These are phyloP conservation scores for Mortierella sp. DNA, from an alignment of 371 early-diverging fungal species.

Conservation along the genomic window DNA sequence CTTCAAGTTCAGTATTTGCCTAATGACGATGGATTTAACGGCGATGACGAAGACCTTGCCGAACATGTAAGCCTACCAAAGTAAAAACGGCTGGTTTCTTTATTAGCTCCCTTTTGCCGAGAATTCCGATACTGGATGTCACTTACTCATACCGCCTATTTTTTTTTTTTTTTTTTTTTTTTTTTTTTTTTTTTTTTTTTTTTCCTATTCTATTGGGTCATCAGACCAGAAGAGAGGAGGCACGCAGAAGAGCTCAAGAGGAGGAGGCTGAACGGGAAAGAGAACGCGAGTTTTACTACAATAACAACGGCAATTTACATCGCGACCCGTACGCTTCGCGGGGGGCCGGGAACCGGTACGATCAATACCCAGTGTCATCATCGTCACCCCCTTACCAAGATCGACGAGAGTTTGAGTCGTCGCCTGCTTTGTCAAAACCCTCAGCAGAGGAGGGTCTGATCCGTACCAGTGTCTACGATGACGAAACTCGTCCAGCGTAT, in stretches of 20 bases:
- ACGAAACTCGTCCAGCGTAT: constrained; percentile 63
- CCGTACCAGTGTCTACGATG: constrained; percentile 66
- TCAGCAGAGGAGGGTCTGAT: constrained; percentile 59
- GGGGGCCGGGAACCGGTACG: constrained; percentile 9
- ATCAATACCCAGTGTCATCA: background rate
- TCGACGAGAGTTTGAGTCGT: constrained; percentile 7
- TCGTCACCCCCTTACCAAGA: constrained; percentile 1
- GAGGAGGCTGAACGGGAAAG: constrained; percentile 27
- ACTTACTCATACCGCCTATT: too few relatives aligned
- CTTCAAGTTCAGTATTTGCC: constrained; percentile 88
- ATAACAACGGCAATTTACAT: constrained; percentile 5
- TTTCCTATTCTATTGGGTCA: too few relatives aligned
- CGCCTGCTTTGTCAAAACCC: background rate
- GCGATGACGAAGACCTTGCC: constrained; percentile 43
- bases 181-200: background rate
- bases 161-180: background rate
- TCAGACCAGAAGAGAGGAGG: constrained; percentile 32
- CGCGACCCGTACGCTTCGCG: constrained; percentile 13
- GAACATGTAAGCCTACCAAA: constrained; percentile 43
- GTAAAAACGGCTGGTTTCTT: background rate
- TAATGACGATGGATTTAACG: constrained; percentile 55
- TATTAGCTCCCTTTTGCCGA: background rate
- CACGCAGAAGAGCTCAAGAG: constrained; percentile 17
- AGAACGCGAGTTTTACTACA: constrained; percentile 20
- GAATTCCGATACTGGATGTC: too few relatives aligned